A percentile compares a stretch with the other conserved stretches of the same genome.
Evolutionary conservation across 495 filamentous ascomycete genomes (phyloP).

Genomic region (Pseudoneurospora amorphoporcata): DNA sequence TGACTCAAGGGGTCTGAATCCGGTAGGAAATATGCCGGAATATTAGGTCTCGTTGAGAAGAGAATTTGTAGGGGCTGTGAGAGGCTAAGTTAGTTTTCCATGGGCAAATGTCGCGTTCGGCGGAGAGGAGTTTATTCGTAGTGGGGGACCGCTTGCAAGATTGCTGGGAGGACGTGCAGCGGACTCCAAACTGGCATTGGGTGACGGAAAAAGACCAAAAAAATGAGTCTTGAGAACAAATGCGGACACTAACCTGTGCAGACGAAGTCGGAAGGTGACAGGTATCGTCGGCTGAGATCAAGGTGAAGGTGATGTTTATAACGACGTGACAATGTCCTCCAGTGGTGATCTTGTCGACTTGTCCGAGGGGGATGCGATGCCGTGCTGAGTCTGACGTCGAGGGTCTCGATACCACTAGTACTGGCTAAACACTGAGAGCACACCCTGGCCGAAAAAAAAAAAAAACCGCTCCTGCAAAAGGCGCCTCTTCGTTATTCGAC

Average conservation of each 20-base stretch:
- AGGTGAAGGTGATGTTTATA: neutral
- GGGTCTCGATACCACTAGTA: neutral
- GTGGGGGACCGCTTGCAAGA: neutral
- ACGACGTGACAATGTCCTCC: constrained; percentile 4
- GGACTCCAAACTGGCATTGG: neutral
- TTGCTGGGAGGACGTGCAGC: neutral
- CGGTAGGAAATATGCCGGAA: neutral
- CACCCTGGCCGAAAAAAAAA: constrained; percentile 13
- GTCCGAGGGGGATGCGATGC: neutral
- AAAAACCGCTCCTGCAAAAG: constrained; percentile 11
- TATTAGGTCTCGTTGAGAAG: neutral
- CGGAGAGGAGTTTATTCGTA: neutral
- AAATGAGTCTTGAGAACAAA: neutral
- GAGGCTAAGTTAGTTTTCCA: neutral
- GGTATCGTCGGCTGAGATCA: constrained; percentile 11
- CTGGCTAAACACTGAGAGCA: constrained; percentile 4
- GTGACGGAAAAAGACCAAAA: neutral
- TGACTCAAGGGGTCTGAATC: neutral
- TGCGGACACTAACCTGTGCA: constrained; percentile 16
- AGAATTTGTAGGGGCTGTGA: neutral
- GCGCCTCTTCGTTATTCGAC: constrained; percentile 10
- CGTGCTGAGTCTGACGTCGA: neutral
- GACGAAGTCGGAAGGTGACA: constrained; percentile 8
- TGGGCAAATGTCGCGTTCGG: neutral
- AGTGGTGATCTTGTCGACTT: neutral